These are phyloP conservation scores for Vigna trinervia DNA, from an alignment of 306 rosid genomes.

Conservation along the genomic window DNA sequence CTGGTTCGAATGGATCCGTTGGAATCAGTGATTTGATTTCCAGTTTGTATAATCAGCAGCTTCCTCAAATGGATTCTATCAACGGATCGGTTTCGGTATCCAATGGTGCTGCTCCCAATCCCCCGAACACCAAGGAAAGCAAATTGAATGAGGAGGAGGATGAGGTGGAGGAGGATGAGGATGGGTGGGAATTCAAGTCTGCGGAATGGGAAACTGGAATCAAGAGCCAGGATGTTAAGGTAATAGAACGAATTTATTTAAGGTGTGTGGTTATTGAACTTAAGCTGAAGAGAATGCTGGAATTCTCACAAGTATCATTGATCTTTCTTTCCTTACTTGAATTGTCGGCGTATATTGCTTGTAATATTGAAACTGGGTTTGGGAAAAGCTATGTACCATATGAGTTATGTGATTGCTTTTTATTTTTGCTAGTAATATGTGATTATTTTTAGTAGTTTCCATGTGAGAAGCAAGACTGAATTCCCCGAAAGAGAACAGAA, in stretches of 20 bases:
- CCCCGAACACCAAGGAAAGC: slow-evolving; percentile 34
- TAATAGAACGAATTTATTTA: slow-evolving; percentile 17
- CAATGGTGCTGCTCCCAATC: slow-evolving; percentile 19
- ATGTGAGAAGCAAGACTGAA: slow-evolving; percentile 45
- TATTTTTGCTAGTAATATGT: background rate
- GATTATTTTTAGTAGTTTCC: slow-evolving; percentile 3
- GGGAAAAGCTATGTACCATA: slow-evolving; percentile 10
- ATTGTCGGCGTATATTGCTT: background rate
- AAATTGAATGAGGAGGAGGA: slow-evolving; percentile 43
- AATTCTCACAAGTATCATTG: background rate
- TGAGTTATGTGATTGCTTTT: background rate
- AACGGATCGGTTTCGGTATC: slow-evolving; percentile 52
- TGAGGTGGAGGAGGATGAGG: slow-evolving; percentile 37
- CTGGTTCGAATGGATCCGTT: slow-evolving; percentile 50
- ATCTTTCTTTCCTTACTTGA: slow-evolving; percentile 22
- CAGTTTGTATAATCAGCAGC: slow-evolving; percentile 52
- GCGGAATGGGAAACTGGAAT: slow-evolving; percentile 61
- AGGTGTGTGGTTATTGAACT: background rate
- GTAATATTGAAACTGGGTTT: slow-evolving; percentile 27
- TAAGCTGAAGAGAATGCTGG: slow-evolving; percentile 27
- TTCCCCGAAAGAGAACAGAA: slow-evolving; percentile 30
- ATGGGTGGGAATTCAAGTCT: slow-evolving; percentile 94
- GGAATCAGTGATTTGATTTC: slow-evolving; percentile 59
- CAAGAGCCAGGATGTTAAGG: slow-evolving; percentile 50
- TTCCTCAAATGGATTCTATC: slow-evolving; percentile 37